Evolutionary conservation across 768 basidiomycete genomes (phyloP).

Genomic region (Asterophora parasitica): DNA sequence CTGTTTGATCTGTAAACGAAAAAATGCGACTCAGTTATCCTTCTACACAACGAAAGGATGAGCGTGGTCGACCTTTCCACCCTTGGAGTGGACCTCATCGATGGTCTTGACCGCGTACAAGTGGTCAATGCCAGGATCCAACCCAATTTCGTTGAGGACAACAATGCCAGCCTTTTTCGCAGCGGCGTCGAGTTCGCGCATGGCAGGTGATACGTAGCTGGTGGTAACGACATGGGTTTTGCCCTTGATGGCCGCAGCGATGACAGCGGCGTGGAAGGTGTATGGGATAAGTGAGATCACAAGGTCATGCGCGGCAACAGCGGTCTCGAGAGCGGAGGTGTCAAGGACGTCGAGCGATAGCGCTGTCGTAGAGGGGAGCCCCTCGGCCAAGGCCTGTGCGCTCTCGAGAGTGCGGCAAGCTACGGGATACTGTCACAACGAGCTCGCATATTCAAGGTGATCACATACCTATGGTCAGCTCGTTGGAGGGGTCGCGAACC

Average conservation of each 20-base stretch:
- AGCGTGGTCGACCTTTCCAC: slow-evolving; percentile 71
- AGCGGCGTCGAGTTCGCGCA: slow-evolving; percentile 79
- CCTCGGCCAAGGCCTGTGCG: slow-evolving; percentile 63
- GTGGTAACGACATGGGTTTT: slow-evolving; percentile 96
- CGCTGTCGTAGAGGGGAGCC: slow-evolving; percentile 65
- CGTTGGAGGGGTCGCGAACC: slow-evolving; percentile 72
- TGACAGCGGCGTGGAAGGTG: slow-evolving; percentile 83
- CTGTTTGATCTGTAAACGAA: slow-evolving; percentile 59
- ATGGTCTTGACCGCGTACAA: slow-evolving; percentile 93
- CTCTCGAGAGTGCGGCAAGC: slow-evolving; percentile 85
- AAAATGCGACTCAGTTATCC: neutral
- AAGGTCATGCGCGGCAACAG: slow-evolving; percentile 82
- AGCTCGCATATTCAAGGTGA: neutral
- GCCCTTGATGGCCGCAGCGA: slow-evolving; percentile 84
- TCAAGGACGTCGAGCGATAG: slow-evolving; percentile 80
- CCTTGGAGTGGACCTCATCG: slow-evolving; percentile 87
- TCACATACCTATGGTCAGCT: slow-evolving; percentile 74
- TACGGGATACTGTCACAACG: slow-evolving; percentile 21
- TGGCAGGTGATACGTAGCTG: slow-evolving; percentile 88
- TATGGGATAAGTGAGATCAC: slow-evolving; percentile 98
- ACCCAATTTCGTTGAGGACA: slow-evolving; percentile 96
- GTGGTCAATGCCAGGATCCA: slow-evolving; percentile 95
- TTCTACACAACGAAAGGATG: neutral
- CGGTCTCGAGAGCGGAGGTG: slow-evolving; percentile 66
- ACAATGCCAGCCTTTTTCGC: slow-evolving; percentile 86